Evolutionary conservation across 192 early-diverging fungal species (phyloP), one percentile per base, ranked within the genome.

Genomic region (Coemansia guatemalensis): DNA sequence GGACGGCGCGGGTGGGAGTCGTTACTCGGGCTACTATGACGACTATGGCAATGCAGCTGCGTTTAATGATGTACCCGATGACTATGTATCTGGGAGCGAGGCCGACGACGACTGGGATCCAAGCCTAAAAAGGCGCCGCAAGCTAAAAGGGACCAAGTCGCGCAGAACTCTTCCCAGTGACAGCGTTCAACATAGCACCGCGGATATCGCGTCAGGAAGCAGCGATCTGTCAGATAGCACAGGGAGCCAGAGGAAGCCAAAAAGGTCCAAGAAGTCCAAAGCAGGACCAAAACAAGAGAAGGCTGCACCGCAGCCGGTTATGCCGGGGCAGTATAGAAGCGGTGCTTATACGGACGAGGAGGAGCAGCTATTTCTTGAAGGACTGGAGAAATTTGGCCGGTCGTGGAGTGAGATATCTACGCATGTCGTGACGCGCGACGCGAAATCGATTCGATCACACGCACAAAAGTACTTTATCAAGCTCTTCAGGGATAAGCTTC

Each of bases 381-480:
- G 88, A 0, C 70, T 96, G 6, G 90, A 93, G 44, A 60, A 90
- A 27, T 91, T 80, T 78, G 94, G 94, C 17, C 83, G 94, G 27
- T 86, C 92, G 55, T 96, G 94, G 94, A 64, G 78, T 49, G 84
- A 82, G 54, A 93, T 95, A 23, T 84, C 87, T 14, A 73, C 83
- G 23, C 85, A 93, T 56, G 88, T 96, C 17, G 83, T 59, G 26
- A 96, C 93, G 8, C 81, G 94, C 44, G 90, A 93, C 60, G 49
- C 88, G 50, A 90, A 93, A 68, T 91, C 92, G 18, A 90, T 96
- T 59, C 82, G 93, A 59, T 90, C 89, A 58, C 94, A 94, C 67
- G 92, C 93, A 35, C 93, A 95, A 81, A 95, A 94, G 70, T 89
- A 93, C 69, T 93, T 96, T 64, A 95, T 95, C 74, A 92, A 93